Base-by-base conservation (phyloP, 768 basidiomycete genomes). In the Nevesoporus exiguus region DNA sequence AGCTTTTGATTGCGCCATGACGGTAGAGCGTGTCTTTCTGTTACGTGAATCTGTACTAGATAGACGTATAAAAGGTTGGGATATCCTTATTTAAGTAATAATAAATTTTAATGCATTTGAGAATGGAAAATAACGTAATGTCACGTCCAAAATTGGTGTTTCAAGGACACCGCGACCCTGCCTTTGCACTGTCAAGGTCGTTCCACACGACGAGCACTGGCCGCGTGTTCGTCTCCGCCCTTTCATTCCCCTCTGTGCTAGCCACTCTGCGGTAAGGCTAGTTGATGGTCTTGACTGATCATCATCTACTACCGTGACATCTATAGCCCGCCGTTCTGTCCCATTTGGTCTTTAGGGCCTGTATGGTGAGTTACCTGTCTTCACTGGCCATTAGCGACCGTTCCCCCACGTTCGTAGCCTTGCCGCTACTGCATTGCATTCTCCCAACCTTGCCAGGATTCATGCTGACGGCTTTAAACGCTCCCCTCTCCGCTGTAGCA, bases 1-100 rank as follows among this genome's bases (percentile, higher is more conserved):
- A 80, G 22, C 55, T 77, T 31, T 73, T 85, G 33, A 54, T 81
- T 51, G 66, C 74, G 52, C 24, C 51, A 2, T 62, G 54, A 48
- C 43, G 53, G 46, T 27, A 33, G 31, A 53, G 24, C 39, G 19
- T 31, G 36, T 25, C 24, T 44, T 19, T 39, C 30, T 39, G 2
- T 25, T 54, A 30, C 13, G 21, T 29, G 53, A 13, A 30, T 30
- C 7, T 43, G 30, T 49, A 17, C 27, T 22, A 36, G 34, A 7
- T 51, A 36, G 47, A 57, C 27, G 39, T 25, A 19, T 43, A 47
- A 50, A 34, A 24, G 21, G 46, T 15, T 24, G 21, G 6, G 11
- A 34, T 47, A 47, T 27, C 21, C 19, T 21, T 31, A 46, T 46
- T 33, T 21, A 25, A 21, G 14, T 44, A 44, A 36, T 42, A 33